Evolutionary conservation across 176 grass and related monocot genomes (phyloP).

Genomic region (Saccharum officinarum): DNA sequence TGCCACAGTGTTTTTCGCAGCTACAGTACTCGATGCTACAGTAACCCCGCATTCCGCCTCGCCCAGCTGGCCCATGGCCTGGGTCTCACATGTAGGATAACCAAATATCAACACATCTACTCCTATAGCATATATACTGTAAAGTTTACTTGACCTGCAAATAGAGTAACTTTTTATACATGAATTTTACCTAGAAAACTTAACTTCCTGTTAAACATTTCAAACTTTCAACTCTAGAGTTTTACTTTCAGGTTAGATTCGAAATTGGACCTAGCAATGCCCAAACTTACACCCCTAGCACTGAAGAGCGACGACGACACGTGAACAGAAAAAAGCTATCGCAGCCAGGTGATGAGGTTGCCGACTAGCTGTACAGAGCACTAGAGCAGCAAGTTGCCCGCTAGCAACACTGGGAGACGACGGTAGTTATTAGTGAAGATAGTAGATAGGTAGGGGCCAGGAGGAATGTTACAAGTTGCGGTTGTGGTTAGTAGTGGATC

Average conservation of each 20-base stretch:
- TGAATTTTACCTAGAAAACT: background rate
- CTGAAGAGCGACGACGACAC: no score
- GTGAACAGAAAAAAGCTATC: no score
- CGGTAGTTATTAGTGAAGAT: no score
- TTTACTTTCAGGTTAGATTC: background rate
- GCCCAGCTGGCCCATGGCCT: no score
- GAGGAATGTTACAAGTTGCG: background rate
- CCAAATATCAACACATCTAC: no score
- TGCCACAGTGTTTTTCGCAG: no score
- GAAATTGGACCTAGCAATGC: background rate
- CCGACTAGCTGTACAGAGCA: background rate
- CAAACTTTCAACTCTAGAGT: background rate
- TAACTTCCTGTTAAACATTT: background rate
- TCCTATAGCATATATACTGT: background rate
- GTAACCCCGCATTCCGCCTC: no score
- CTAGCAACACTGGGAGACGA: background rate
- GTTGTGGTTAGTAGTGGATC: background rate
- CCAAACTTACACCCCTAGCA: background rate
- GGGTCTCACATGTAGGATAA: no score
- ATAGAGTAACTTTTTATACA: background rate
- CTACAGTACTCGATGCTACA: no score
- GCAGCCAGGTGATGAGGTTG: no score
- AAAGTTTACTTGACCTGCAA: background rate
- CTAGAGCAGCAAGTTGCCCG: background rate
- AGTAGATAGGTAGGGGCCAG: background rate